Base-by-base conservation (phyloP, 1,284 basidiomycete species). In the Xerocomus nothofagi region DNA sequence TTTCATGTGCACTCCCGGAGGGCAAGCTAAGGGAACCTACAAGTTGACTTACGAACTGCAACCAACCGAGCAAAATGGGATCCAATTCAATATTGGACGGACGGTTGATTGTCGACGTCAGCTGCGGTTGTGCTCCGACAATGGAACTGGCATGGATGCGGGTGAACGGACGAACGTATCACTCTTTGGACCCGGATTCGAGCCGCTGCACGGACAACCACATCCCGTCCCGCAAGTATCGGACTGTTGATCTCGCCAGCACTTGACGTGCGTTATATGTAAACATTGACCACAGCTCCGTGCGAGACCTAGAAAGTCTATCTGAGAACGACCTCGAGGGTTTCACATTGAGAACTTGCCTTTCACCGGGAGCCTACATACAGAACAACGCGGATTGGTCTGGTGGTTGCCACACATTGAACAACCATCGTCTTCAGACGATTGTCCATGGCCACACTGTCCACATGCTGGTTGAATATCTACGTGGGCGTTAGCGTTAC, bases 291-390 rank as follows among this genome's bases (percentile, higher is more conserved):
- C 66, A 59, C 88, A 91, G 34, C 75, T 81, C 46, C 79, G 76
- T 3, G 88, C 84, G n/a, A 91, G 74, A 29, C 88, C 88, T 89
- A 53, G 0, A 26, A 15, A 43, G 20, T 15, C 33, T 37, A 21
- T 29, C 26, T 18, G 26, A 32, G 29, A 6, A 41, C 32, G 44
- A n/a, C 7, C 15, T 1, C 21, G 14, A 26, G 15, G 0, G 17
- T 3, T 23, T 32, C 14, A n/a, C 4, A n/a, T 44, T 14, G 36
- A 42, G 17, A 7, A 68, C 77, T 38, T 57, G 84, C 90, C 89
- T 78, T 82, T 88, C 50, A 91, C 82, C 4, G 89, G 86, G 17
- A 91, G 73, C 34, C 89, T 78, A 66, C 91, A 93, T 29, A 91
- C 77, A 0, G 85, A 79, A 62, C 90, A 93, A 2, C 70, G 67